phyloP scores from a whole-genome alignment of 805 yeast genomes.

The Lachancea dasiensis region DNA sequence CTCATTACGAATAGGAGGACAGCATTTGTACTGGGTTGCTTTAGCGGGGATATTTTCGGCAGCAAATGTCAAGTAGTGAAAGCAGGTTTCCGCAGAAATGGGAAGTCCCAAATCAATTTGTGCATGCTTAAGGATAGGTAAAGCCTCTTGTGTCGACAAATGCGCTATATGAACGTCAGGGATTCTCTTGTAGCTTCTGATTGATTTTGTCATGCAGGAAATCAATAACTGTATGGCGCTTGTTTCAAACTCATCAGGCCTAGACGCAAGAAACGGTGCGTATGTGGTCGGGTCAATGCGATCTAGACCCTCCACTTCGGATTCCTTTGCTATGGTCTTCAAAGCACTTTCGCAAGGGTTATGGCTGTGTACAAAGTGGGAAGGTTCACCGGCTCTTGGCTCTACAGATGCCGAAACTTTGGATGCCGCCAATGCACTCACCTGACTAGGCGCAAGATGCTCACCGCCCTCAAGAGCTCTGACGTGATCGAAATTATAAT shows the following conservation, averaged over 20 bases:
- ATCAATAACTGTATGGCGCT: slow-evolving; percentile 75
- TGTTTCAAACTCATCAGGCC: slow-evolving; percentile 86
- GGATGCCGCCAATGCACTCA: slow-evolving; percentile 47
- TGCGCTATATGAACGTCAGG: slow-evolving; percentile 88
- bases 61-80: slow-evolving; percentile 75
- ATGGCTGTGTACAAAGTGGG: slow-evolving; percentile 28
- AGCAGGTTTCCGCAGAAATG: slow-evolving; percentile 86
- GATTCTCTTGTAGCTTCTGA: slow-evolving; percentile 31
- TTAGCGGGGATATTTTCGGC: slow-evolving; percentile 76
- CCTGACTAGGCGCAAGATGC: slow-evolving; percentile 46
- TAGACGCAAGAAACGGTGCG: slow-evolving; percentile 67
- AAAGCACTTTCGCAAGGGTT: slow-evolving; percentile 35
- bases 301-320: slow-evolving; percentile 36
- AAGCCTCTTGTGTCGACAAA: slow-evolving; percentile 76
- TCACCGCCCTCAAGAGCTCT: slow-evolving; percentile 13
- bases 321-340: slow-evolving; percentile 36
- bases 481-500: slow-evolving; percentile 6
- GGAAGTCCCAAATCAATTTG: slow-evolving; percentile 47
- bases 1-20: slow-evolving; percentile 86
- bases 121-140: slow-evolving; percentile 68
- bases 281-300: slow-evolving; percentile 58
- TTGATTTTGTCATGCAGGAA: slow-evolving; percentile 42
- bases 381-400: slow-evolving; percentile 46
- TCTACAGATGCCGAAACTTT: slow-evolving; percentile 54
- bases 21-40: slow-evolving; percentile 83